Evolutionary conservation across 2,329 filamentous ascomycete genomes (phyloP).

Genomic region (Dryadomyces quercivorus): DNA sequence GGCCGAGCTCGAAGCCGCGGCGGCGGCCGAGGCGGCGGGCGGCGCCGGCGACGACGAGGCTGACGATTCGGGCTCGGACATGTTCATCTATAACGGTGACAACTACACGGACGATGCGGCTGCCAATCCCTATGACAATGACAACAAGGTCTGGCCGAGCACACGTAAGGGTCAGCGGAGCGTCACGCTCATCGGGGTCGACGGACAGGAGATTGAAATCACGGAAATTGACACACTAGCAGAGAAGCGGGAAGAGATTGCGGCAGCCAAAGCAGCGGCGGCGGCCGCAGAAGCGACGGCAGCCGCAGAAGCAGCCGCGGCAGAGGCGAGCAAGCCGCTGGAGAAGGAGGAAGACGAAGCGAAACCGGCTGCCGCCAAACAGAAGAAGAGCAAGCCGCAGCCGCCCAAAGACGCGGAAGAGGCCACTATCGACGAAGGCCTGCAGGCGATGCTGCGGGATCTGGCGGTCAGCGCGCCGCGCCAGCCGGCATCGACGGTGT

Average conservation of each 20-base stretch:
- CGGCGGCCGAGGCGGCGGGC: slow-evolving; percentile 16
- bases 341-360: neutral
- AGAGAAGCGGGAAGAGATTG: slow-evolving; percentile 10
- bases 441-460: slow-evolving; percentile 29
- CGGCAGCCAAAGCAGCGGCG: neutral
- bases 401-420: slow-evolving; percentile 24
- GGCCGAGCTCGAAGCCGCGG: slow-evolving; percentile 42
- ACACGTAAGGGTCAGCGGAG: slow-evolving; percentile 18
- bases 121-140: slow-evolving; percentile 15
- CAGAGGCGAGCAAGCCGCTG: neutral
- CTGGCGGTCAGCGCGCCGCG: slow-evolving; percentile 20
- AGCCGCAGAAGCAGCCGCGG: slow-evolving; percentile 11
- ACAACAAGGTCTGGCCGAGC: slow-evolving; percentile 31
- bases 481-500: neutral
- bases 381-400: slow-evolving; percentile 9
- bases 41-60: slow-evolving; percentile 13
- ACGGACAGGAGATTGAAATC: slow-evolving; percentile 23
- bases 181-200: slow-evolving; percentile 32
- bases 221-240: slow-evolving; percentile 26
- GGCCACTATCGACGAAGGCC: slow-evolving; percentile 24
- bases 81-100: slow-evolving; percentile 13
- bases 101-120: neutral
- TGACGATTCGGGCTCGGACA: slow-evolving; percentile 13
- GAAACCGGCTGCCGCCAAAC: neutral
- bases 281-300: no score